A percentile compares a stretch with the other conserved stretches of the same genome.
phyloP scores from a whole-genome alignment of 2,329 filamentous ascomycete genomes.

The Aspergillus sp. region DNA sequence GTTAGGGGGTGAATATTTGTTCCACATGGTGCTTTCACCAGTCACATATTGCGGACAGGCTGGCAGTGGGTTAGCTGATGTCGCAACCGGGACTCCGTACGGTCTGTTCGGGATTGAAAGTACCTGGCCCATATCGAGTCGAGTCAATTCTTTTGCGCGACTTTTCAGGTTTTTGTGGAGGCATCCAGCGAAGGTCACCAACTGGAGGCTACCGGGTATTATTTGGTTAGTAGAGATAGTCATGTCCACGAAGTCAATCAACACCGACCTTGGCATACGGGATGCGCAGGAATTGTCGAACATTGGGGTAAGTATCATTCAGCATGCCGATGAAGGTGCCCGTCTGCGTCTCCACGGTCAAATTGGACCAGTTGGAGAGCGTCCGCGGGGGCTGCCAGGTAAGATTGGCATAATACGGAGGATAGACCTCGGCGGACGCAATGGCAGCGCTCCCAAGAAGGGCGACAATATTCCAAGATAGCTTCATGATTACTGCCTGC shows the following conservation, averaged over 20 bases:
- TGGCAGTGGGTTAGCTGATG: not conserved
- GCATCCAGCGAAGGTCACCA: slow-evolving; percentile 27
- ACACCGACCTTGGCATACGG: slow-evolving; percentile 35
- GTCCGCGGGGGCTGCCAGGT: slow-evolving; percentile 19
- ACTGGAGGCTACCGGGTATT: not conserved
- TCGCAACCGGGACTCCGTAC: too few relatives aligned
- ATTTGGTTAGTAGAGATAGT: not conserved
- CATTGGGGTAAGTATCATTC: slow-evolving; percentile 36
- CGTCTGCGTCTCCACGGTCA: slow-evolving; percentile 12
- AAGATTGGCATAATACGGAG: slow-evolving; percentile 22
- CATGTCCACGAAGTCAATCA: too few relatives aligned
- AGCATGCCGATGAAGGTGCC: slow-evolving; percentile 35
- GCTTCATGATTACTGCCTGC: not conserved
- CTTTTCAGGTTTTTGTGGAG: slow-evolving; percentile 23
- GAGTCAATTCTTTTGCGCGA: slow-evolving; percentile 21
- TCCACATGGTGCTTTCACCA: not conserved
- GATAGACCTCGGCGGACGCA: not conserved
- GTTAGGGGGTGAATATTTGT: not conserved
- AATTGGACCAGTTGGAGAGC: slow-evolving; percentile 21
- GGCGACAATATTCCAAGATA: not conserved
- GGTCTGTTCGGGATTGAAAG: not conserved
- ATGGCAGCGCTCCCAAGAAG: not conserved
- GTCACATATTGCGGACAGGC: slow-evolving; percentile 31
- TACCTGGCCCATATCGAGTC: slow-evolving; percentile 17
- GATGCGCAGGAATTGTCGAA: slow-evolving; percentile 42